Evolutionary conservation across 1,139 yeast genomes (phyloP).

Genomic region (Kodamaea suecica): DNA sequence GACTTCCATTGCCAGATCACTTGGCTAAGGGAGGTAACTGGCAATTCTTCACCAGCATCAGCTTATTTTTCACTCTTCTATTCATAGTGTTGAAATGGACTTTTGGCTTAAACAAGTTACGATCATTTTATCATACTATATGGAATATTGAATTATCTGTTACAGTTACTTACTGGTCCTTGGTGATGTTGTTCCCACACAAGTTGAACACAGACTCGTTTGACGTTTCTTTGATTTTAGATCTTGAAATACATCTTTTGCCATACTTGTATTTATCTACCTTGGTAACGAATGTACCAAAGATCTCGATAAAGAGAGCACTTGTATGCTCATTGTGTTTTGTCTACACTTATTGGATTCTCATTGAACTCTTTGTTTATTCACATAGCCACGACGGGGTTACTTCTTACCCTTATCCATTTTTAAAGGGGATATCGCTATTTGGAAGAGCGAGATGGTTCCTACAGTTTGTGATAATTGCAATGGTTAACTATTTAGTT

Average conservation of each 20-base stretch:
- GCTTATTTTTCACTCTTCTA: conserved; percentile 14
- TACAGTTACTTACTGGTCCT: conserved; percentile 23
- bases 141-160: conserved; percentile 23
- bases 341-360: conserved; percentile 8
- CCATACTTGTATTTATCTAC: conserved; percentile 17
- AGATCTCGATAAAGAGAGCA: conserved; percentile 5
- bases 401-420: conserved; percentile 21
- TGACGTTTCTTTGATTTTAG: conserved; percentile 17
- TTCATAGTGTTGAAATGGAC: conserved; percentile 10
- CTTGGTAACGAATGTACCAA: conserved; percentile 9
- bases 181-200: conserved; percentile 18
- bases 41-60: conserved; percentile 24
- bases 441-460: conserved; percentile 12
- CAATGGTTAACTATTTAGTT: conserved; percentile 6
- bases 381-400: conserved; percentile 9
- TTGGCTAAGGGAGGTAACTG: conserved; percentile 20
- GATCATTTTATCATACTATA: conserved; percentile 12
- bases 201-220: conserved; percentile 20
- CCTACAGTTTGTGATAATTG: conserved; percentile 5
- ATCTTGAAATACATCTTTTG: conserved; percentile 23
- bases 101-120: conserved; percentile 3
- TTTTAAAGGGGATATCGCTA: conserved; percentile 13
- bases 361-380: conserved; percentile 10
- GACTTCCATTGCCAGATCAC: conserved; percentile 18
- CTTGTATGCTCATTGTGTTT: conserved; percentile 4